A percentile compares a stretch with the other conserved stretches of the same genome.
Evolutionary conservation across 305 asterid species (phyloP).

Genomic region (Solanum hybrid): DNA sequence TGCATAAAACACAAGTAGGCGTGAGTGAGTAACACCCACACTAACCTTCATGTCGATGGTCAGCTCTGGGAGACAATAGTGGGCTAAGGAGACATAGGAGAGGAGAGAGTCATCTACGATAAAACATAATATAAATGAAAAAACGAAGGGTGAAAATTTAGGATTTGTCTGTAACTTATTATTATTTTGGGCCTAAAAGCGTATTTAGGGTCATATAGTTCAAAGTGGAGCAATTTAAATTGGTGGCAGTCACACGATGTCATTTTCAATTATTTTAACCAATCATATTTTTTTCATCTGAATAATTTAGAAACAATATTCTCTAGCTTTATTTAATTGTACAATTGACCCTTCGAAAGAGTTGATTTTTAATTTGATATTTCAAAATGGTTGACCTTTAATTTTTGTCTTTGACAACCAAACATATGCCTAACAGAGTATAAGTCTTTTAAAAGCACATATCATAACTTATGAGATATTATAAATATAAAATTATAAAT

Average conservation of each 20-base stretch:
- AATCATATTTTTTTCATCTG: not conserved
- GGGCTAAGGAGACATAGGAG: not conserved
- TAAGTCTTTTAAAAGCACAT: not conserved
- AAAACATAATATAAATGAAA: not conserved
- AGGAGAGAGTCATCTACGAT: not conserved
- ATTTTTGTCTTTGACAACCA: not conserved
- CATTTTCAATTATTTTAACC: not conserved
- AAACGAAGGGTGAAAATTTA: not conserved
- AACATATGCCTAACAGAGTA: not conserved
- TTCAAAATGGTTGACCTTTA: not conserved
- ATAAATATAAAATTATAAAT: not conserved
- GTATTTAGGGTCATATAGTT: not conserved
- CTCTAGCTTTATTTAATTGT: not conserved
- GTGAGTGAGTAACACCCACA: not conserved
- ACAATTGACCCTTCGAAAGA: not conserved
- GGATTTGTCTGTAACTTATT: not conserved
- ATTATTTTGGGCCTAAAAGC: not conserved
- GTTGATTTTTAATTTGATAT: not conserved
- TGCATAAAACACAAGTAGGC: not conserved
- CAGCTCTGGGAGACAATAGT: not conserved
- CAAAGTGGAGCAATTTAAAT: not conserved
- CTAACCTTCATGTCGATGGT: not conserved
- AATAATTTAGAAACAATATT: not conserved
- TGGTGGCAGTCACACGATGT: not conserved
- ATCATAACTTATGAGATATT: not conserved